phyloP scores from a whole-genome alignment of 768 basidiomycete species.

The Boletus subcaerulescens region DNA sequence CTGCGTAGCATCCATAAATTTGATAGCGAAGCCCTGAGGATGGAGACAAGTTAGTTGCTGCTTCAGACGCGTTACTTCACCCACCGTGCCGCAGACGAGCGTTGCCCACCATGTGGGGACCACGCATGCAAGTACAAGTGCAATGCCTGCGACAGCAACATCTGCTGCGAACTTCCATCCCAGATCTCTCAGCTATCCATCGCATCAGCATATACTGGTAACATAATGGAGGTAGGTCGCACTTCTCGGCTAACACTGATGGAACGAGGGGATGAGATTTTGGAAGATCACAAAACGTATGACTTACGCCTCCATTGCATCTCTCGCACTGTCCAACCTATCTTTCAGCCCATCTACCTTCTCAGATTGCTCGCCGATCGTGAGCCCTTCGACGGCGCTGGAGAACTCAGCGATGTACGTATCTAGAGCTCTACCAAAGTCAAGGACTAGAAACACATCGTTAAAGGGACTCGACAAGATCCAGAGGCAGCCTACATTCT shows the following conservation, averaged over 20 bases:
- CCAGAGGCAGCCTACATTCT: conserved; percentile 9
- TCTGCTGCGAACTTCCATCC: conserved; percentile 15
- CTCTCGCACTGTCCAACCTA: conserved; percentile 2
- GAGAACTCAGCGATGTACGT: conserved; percentile 15
- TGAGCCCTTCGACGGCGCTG: conserved; percentile 6
- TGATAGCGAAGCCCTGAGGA: conserved; percentile 1
- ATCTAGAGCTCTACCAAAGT: conserved; percentile 16
- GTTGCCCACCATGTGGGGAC: conserved; percentile 9
- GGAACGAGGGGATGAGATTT: background rate
- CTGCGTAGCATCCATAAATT: background rate
- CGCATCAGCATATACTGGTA: background rate
- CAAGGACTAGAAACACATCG: conserved; percentile 3
- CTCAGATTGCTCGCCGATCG: background rate
- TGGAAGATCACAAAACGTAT: background rate
- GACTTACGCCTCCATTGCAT: conserved; percentile 17
- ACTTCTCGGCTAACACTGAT: conserved; percentile 19
- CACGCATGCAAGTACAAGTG: conserved; percentile 14
- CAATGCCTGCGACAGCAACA: conserved; percentile 12
- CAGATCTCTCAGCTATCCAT: conserved; percentile 15
- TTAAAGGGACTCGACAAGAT: background rate
- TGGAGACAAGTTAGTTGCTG: background rate
- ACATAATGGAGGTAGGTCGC: background rate
- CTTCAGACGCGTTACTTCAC: background rate
- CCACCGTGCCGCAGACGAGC: conserved; percentile 4
- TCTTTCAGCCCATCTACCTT: conserved; percentile 4